Conservation (phyloP, 2,329 filamentous ascomycete species). For the Beauveria brongniartii region DNA sequence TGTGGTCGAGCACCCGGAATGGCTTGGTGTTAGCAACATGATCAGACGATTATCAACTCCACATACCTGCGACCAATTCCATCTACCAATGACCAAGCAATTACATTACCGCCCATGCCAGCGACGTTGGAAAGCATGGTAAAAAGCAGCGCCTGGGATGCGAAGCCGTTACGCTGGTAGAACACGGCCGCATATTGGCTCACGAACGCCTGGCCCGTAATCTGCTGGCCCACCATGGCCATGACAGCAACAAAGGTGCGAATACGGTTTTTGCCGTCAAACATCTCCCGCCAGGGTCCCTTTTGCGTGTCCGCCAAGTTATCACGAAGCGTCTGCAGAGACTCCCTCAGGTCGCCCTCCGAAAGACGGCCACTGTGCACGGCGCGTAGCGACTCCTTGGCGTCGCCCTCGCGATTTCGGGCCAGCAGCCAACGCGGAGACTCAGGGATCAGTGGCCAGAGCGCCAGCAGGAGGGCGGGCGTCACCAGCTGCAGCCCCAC, state of each 20-base stretch:
- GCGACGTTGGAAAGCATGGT: slow-evolving; percentile 15
- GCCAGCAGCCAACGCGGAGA: slow-evolving; percentile 37
- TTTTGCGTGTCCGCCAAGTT: slow-evolving; percentile 15
- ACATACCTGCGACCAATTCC: slow-evolving; percentile 15
- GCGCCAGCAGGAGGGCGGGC: slow-evolving; percentile 27
- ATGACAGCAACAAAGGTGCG: slow-evolving; percentile 19
- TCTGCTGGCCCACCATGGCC: slow-evolving; percentile 24
- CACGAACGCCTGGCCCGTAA: slow-evolving; percentile 24
- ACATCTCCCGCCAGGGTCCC: slow-evolving; percentile 18
- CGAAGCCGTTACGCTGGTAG: slow-evolving; percentile 21
- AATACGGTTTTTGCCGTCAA: slow-evolving; percentile 15
- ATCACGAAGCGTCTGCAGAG: slow-evolving; percentile 16
- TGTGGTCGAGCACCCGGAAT: background rate
- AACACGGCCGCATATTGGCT: slow-evolving; percentile 22
- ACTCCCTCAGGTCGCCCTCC: slow-evolving; percentile 18
- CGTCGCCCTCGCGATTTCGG: slow-evolving; percentile 26
- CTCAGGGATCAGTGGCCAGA: slow-evolving; percentile 32
- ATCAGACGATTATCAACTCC: background rate
- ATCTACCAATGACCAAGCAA: slow-evolving; percentile 20
- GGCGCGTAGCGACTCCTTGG: slow-evolving; percentile 22
- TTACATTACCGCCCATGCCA: slow-evolving; percentile 10
- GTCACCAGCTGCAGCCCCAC: slow-evolving; percentile 36
- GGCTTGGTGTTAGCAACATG: background rate
- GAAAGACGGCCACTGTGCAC: slow-evolving; percentile 21
- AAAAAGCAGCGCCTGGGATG: slow-evolving; percentile 18